Evolutionary conservation across 1,284 basidiomycete species (phyloP).

Genomic region (Omphalotus olearius): DNA sequence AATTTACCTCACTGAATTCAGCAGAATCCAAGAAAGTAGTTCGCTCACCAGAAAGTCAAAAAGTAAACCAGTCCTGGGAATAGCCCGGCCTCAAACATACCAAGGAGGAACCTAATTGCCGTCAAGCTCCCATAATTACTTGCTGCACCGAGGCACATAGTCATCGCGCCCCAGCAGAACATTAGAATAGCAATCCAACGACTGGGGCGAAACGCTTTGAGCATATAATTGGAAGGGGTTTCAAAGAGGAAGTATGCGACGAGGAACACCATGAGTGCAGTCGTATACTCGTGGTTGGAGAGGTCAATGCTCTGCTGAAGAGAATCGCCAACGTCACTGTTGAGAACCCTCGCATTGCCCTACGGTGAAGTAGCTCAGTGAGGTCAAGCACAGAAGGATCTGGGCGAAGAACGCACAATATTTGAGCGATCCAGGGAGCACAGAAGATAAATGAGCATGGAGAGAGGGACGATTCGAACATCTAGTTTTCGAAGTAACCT

Average conservation of each 20-base stretch:
- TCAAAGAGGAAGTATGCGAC: conserved; percentile 34
- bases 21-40: not conserved
- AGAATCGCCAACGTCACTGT: conserved; percentile 27
- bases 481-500: conserved; percentile 20
- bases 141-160: conserved; percentile 30
- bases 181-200: conserved; percentile 36
- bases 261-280: conserved; percentile 36
- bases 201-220: conserved; percentile 37
- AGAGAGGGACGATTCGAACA: conserved; percentile 23
- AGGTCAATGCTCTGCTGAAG: conserved; percentile 28
- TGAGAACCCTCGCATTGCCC: conserved; percentile 35
- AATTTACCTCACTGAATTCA: too few species aligned
- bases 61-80: conserved; percentile 29
- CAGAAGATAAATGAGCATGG: conserved; percentile 32
- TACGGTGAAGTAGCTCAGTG: not conserved
- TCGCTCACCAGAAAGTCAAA: conserved; percentile 32
- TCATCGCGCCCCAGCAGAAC: conserved; percentile 38
- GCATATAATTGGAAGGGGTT: conserved; percentile 35
- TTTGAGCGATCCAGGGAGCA: conserved; percentile 35
- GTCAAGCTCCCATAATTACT: conserved; percentile 29
- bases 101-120: conserved; percentile 25
- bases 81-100: conserved; percentile 27
- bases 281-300: conserved; percentile 29
- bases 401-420: conserved; percentile 22
- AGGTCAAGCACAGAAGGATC: not conserved